These are phyloP conservation scores for Populus trichocarpa DNA, from an alignment of 441 rosid species.

Conservation along the genomic window DNA sequence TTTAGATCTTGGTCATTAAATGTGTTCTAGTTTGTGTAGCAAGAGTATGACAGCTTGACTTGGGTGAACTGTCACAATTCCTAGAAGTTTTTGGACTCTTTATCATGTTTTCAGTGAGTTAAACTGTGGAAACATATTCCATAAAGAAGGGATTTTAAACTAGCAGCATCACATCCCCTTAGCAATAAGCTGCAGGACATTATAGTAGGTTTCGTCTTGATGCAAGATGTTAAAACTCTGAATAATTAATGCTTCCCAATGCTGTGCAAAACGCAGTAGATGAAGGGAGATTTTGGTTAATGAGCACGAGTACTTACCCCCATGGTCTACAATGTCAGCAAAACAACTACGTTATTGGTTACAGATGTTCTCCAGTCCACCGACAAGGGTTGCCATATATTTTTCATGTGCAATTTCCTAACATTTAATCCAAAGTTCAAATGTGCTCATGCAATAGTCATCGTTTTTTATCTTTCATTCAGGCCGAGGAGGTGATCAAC, in stretches of 20 bases:
- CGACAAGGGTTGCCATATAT: neutral
- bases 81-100: too few species aligned
- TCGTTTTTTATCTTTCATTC: slow-evolving; percentile 12
- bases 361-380: neutral
- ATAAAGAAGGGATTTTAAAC: neutral
- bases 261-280: too few species aligned
- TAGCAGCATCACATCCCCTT: neutral
- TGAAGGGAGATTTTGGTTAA: neutral
- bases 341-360: neutral
- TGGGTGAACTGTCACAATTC: neutral
- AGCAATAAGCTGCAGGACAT: neutral
- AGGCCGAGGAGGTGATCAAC: slow-evolving; percentile 84
- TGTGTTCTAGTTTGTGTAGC: neutral
- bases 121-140: neutral
- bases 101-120: neutral
- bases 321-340: neutral
- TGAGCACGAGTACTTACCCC: too few species aligned
- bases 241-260: too few species aligned
- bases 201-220: too few species aligned
- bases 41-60: neutral
- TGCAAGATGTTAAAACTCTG: too few species aligned
- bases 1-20: neutral
- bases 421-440: neutral
- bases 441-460: neutral
- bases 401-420: neutral